Conservation (phyloP, 2,329 filamentous ascomycete species). For the Thelonectria olida region DNA sequence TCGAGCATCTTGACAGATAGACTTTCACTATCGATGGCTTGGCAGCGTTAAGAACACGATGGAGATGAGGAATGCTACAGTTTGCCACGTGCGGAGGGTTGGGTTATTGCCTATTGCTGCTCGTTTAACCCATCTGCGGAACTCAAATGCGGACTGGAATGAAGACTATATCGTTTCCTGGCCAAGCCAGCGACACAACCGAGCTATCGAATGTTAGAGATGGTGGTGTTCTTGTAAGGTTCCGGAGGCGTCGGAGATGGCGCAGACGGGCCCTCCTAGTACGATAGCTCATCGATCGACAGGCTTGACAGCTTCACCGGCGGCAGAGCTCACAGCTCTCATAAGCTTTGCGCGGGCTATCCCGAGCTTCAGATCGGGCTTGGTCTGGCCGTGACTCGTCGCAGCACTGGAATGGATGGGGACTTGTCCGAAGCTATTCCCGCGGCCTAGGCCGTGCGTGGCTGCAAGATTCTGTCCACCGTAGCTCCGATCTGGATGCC, state of each 20-base stretch:
- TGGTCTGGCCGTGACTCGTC: conserved; percentile 10
- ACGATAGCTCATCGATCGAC: neutral
- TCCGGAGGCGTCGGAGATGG: neutral
- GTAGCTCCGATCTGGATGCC: neutral
- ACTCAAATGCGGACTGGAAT: neutral
- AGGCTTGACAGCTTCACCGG: neutral
- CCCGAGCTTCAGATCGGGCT: conserved; percentile 19
- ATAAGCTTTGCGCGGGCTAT: conserved; percentile 28
- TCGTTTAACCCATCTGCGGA: neutral
- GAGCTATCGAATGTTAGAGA: neutral
- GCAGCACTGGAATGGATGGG: conserved; percentile 18
- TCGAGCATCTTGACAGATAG: neutral
- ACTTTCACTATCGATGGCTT: neutral
- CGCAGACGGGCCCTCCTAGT: neutral
- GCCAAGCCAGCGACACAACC: neutral
- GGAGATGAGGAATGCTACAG: neutral
- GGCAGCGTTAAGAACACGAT: neutral
- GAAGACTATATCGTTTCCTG: neutral
- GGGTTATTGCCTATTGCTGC: neutral
- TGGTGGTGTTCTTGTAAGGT: neutral
- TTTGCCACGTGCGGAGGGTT: neutral
- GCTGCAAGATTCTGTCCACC: conserved; percentile 7
- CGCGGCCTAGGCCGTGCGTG: conserved; percentile 18
- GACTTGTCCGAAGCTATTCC: conserved; percentile 5
- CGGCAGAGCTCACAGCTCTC: no score